A percentile compares a stretch with the other conserved stretches of the same genome.
These are phyloP conservation scores for Larix kaempferi DNA, from an alignment of 75 land plant species.

Conservation along the genomic window DNA sequence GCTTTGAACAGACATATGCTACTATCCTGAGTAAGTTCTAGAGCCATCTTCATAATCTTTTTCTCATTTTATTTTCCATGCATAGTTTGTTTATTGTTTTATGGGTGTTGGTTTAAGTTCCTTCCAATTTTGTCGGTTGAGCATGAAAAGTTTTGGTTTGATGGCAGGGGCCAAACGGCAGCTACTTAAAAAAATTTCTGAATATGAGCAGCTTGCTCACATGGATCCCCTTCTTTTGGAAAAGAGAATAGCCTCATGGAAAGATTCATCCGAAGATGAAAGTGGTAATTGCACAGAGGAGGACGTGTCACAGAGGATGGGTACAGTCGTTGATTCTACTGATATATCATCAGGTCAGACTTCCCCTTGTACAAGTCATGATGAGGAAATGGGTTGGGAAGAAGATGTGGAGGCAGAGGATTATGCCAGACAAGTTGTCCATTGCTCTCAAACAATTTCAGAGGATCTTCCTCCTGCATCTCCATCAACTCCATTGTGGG, in stretches of 20 bases:
- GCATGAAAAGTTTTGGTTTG: not conserved
- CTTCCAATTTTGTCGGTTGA: not conserved
- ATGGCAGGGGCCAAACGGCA: constrained; percentile 2
- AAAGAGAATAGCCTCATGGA: not conserved
- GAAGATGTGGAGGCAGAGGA: not conserved
- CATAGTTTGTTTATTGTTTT: not conserved
- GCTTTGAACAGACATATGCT: not conserved
- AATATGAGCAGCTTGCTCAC: constrained; percentile 2
- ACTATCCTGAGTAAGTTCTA: constrained; percentile 1
- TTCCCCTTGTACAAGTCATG: not conserved
- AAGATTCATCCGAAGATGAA: not conserved
- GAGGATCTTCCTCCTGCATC: not conserved
- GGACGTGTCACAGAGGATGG: not conserved
- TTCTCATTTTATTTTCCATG: not conserved
- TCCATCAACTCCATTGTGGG: not conserved
- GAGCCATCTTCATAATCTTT: not conserved
- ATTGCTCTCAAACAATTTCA: not conserved
- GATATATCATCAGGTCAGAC: not conserved
- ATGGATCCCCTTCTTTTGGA: constrained; percentile 5
- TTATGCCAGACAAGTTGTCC: not conserved
- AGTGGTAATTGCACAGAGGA: not conserved
- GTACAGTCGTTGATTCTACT: not conserved
- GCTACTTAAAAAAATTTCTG: not conserved
- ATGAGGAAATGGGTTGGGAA: constrained; percentile 3
- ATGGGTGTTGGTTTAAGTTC: not conserved